Evolutionary conservation across 1,284 basidiomycete genomes (phyloP), one percentile per base, ranked within the genome.

Genomic region (Ceratobasidium sp.): DNA sequence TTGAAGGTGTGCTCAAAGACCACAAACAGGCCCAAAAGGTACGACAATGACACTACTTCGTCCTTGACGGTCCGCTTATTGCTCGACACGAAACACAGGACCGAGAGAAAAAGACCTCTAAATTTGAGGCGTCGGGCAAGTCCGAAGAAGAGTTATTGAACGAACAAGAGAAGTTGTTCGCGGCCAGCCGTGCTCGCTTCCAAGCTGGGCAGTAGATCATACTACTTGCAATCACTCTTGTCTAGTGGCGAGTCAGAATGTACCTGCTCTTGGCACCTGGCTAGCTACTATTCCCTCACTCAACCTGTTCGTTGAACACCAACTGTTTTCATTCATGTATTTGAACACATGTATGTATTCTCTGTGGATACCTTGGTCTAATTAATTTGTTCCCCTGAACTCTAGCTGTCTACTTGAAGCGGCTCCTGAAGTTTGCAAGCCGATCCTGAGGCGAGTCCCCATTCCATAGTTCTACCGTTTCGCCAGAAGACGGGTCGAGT

Each of bases 1-100:
- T 98, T 5, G 92, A 97, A 81, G 92, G 92, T 79, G 96, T 98
- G 29, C 84, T 98, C 74, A 90, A 94, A 80, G 96, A 98, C 79
- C 96, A 98, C 81, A 98, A 98, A 81, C 94, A 96, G 80, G 92
- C 95, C 77, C 92, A 94, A 81, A 98, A 96, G 88, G 95, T 91
- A 74, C 76, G 84, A 78, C 72, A 77, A 51, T 31, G 76, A 65
- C 39, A 59, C 58, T 19, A 27, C 16, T 48, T 65, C 54, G 24
- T 59, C 69, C 29, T 54, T 24, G 27, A 14, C 11, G 24, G 43
- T 7, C 19, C n/a, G 51, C 54, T 37, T 5, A 58, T 41, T 41
- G 39, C 13, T 41, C 43, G 43, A 7, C 63, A 78, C 79, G 66
- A 79, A 22, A 27, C 11, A 75, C 77, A 92, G 91, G 92, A 94